Base-by-base conservation (phyloP, 164 flowering plant genomes). In the Tetrastigma voinierianum region DNA sequence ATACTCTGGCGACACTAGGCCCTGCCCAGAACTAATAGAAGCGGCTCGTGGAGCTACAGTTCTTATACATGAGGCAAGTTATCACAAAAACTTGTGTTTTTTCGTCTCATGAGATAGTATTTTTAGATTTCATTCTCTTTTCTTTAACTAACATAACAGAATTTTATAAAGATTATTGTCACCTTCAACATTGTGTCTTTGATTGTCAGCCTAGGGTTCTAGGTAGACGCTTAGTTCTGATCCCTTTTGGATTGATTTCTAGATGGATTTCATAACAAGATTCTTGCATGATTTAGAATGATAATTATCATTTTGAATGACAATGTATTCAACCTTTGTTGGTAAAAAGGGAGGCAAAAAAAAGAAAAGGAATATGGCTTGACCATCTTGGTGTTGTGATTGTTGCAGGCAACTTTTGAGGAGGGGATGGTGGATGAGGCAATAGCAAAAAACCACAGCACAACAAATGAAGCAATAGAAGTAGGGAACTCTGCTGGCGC, bases 1-100 rank as follows among this genome's bases (percentile, higher is more conserved):
- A 6, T 96, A 96, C 70, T 96, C 99, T 16, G 99, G 99, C 44
- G 99, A 96, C 72, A 93, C 98, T 15, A 82, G 99, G 77, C 99
- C 99, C 45, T 90, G 99, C 65, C 83, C 82, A 3, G 86, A 83
- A 59, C 72, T 93, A 51, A 78, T 82, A 25, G 80, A 85, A 67
- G 99, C 97, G n/a, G 82, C 98, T 65, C 82, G 65, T 19, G 97
- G 86, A 24, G 97, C 99, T 10, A 95, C 98, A 7, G 77, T 90
- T 74, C 97, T 95, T 61, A 90, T 95, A 71, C 98, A 95, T n/a
- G 98, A 95, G 97, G 98, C 62, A 81, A 76, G 77, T 72, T 65
- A 44, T 59, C 49, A 0, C 4, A 44, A 43, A 14, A 40, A 15
- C 11, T 46, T 13, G 10, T 23, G 16, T n/a, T 9, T 52, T 61